Percentiles rank a stretch among this genome's conserved stretches.
These are phyloP conservation scores for Rosa persica DNA, from an alignment of 306 rosid species.

Conservation along the genomic window DNA sequence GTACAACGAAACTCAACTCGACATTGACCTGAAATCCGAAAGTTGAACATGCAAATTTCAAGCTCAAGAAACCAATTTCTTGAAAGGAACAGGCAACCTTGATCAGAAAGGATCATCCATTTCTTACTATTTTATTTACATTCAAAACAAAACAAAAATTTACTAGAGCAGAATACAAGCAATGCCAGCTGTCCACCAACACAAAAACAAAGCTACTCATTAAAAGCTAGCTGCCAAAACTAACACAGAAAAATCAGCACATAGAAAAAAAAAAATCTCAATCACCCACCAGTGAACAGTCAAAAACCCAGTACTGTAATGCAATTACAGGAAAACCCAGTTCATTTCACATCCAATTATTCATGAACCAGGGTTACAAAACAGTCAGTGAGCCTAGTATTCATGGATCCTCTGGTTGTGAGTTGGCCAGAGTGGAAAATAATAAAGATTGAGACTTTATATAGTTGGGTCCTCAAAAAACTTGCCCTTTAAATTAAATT, in stretches of 20 bases:
- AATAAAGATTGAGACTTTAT: background rate
- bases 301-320: background rate
- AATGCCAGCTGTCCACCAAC: background rate
- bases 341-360: background rate
- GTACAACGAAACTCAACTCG: background rate
- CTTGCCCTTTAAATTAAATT: background rate
- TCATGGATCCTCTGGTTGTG: background rate
- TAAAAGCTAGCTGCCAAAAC: background rate
- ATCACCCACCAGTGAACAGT: background rate
- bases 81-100: background rate
- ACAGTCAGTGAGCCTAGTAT: conserved; percentile 22
- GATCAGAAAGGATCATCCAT: conserved; percentile 6
- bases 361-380: conserved; percentile 18
- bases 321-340: conserved; percentile 12
- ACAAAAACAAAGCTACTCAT: background rate
- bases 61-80: background rate
- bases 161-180: background rate
- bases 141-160: background rate
- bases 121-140: background rate
- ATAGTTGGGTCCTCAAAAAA: background rate
- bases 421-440: background rate
- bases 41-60: conserved; percentile 4
- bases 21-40: background rate
- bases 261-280: background rate
- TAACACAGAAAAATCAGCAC: background rate